Conservation (phyloP, 208 protist species). For the Wallacemonas sp. region DNA sequence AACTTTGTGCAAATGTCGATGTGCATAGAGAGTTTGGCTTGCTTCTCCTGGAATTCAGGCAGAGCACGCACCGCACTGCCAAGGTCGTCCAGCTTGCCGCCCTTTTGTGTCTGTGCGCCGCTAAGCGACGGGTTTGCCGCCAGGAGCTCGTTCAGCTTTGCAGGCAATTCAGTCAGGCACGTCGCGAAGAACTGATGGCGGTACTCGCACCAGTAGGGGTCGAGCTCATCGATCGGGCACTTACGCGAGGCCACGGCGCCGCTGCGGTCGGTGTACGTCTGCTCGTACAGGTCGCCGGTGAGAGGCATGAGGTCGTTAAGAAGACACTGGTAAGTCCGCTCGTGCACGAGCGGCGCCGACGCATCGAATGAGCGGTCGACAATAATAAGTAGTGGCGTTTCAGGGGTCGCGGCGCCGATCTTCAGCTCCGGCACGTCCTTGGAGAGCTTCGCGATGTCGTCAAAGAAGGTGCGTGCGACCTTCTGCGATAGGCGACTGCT, state of each 20-base stretch:
- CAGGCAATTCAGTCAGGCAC: conserved; percentile 56
- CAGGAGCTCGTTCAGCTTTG: conserved; percentile 56
- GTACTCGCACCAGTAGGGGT: conserved; percentile 74
- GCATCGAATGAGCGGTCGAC: conserved; percentile 83
- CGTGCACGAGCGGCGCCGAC: conserved; percentile 72
- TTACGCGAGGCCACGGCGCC: conserved; percentile 36
- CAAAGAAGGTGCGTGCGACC: conserved; percentile 41
- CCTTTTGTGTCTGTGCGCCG: background rate
- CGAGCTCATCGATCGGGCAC: conserved; percentile 60
- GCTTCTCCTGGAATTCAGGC: conserved; percentile 70
- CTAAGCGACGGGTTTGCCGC: conserved; percentile 48
- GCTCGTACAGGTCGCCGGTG: conserved; percentile 49
- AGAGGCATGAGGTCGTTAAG: conserved; percentile 75
- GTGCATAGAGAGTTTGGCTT: conserved; percentile 73
- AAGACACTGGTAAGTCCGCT: conserved; percentile 84
- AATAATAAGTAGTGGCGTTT: conserved; percentile 67
- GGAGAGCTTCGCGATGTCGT: conserved; percentile 36
- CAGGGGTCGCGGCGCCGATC: conserved; percentile 10
- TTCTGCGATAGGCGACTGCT: conserved; percentile 40
- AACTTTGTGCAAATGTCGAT: conserved; percentile 82
- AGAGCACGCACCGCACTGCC: conserved; percentile 60
- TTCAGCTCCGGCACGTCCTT: conserved; percentile 33
- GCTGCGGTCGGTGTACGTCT: conserved; percentile 41
- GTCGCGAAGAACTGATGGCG: conserved; percentile 61
- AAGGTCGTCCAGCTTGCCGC: conserved; percentile 31